phyloP scores from a whole-genome alignment of 257 asterid genomes.

The Linderniella brevidens region DNA sequence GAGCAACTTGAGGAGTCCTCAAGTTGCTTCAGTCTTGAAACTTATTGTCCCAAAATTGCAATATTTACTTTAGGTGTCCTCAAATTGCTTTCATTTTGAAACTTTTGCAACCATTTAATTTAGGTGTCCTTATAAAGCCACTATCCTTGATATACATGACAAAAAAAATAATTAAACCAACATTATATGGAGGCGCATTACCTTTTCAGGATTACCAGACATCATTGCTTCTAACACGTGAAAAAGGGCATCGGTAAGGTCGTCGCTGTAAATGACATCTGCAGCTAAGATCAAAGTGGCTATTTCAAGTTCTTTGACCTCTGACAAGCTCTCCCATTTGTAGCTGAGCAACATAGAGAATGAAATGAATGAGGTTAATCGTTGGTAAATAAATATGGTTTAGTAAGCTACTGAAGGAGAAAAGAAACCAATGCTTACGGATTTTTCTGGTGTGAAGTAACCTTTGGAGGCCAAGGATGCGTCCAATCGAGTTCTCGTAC shows the following conservation, averaged over 20 bases:
- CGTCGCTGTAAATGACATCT: conserved; percentile 79
- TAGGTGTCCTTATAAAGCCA: no score
- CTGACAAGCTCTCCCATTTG: conserved; percentile 38
- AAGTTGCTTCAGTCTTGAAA: no score
- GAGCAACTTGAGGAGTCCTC: no score
- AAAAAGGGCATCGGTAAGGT: conserved; percentile 74
- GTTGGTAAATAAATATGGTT: not conserved
- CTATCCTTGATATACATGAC: no score
- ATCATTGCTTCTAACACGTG: conserved; percentile 32
- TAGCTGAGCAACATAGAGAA: conserved; percentile 28
- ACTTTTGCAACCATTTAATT: no score
- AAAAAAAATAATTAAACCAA: no score
- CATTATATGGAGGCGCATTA: conserved; percentile 10
- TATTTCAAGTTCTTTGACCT: conserved; percentile 48
- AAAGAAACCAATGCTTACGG: conserved; percentile 9
- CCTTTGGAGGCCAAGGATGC: conserved; percentile 47
- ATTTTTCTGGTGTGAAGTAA: conserved; percentile 25
- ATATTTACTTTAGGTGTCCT: no score
- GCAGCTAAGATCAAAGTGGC: conserved; percentile 85
- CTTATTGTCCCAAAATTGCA: no score
- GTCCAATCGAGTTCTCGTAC: conserved; percentile 97
- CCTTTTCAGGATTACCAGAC: conserved; percentile 55
- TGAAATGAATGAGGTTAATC: not conserved
- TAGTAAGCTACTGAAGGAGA: not conserved
- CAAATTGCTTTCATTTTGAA: no score